Percentiles rank a stretch among this genome's conserved stretches.
Conservation (phyloP, 73 alveolate genomes). For the Strombidium stylifer region DNA sequence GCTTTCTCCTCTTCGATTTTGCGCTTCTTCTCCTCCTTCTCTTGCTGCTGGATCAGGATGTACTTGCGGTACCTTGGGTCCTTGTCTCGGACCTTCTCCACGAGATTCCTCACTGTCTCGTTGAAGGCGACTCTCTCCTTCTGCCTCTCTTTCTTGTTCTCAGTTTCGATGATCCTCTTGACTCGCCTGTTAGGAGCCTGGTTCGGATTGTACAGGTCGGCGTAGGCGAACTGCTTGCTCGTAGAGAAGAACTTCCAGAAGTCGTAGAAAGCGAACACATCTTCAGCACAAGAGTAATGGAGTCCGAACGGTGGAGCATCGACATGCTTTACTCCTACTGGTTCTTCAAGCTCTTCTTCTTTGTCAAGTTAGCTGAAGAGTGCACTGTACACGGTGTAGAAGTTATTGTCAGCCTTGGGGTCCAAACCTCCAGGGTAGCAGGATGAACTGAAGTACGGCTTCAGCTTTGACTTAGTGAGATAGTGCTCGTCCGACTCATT, state of each 20-base stretch:
- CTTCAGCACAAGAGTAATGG: constrained; percentile 37
- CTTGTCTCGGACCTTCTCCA: constrained; percentile 67
- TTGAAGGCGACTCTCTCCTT: constrained; percentile 73
- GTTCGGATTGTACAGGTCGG: constrained; percentile 76
- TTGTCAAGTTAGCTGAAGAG: constrained; percentile 69
- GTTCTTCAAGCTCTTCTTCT: constrained; percentile 80
- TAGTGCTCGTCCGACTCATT: constrained; percentile 67
- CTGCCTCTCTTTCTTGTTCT: constrained; percentile 76
- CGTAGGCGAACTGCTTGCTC: constrained; percentile 69
- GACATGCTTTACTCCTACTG: constrained; percentile 60
- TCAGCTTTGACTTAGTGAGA: constrained; percentile 60
- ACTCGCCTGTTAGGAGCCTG: constrained; percentile 83
- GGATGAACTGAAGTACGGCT: constrained; percentile 66
- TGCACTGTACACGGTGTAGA: constrained; percentile 72
- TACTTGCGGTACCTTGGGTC: constrained; percentile 64
- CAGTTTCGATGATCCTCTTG: constrained; percentile 74
- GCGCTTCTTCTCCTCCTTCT: constrained; percentile 28
- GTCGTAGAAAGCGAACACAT: constrained; percentile 62
- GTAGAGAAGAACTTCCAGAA: constrained; percentile 84
- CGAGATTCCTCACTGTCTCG: constrained; percentile 62
- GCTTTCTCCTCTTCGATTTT: constrained; percentile 29
- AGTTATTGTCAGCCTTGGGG: constrained; percentile 54
- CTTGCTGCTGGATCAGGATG: constrained; percentile 22
- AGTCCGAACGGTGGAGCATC: constrained; percentile 74
- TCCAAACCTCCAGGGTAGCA: constrained; percentile 75